Conservation (phyloP, 2,329 filamentous ascomycete species). For the Pseudocercospora macadamiae region DNA sequence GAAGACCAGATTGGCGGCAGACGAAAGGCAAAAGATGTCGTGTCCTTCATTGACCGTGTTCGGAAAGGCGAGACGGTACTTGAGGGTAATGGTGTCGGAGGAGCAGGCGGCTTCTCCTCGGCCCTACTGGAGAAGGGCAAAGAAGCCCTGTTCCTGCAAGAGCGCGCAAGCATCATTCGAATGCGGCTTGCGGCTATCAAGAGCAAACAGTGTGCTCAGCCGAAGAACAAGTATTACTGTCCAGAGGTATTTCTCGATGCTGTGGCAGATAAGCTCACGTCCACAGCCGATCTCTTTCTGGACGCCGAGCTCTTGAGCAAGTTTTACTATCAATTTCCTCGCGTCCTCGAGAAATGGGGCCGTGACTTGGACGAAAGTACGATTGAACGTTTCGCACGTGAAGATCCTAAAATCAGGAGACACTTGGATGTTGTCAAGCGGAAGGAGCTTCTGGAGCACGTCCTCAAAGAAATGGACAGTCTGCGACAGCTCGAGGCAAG, state of each 20-base stretch:
- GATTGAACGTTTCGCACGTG: slow-evolving; percentile 86
- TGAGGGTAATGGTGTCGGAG: slow-evolving; percentile 77
- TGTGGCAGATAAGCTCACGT: slow-evolving; percentile 90
- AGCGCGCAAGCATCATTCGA: slow-evolving; percentile 85
- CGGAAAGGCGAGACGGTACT: slow-evolving; percentile 81
- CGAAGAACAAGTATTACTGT: slow-evolving; percentile 93
- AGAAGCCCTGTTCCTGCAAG: slow-evolving; percentile 90
- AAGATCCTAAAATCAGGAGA: slow-evolving; percentile 85
- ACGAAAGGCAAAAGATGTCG: slow-evolving; percentile 85
- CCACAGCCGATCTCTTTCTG: slow-evolving; percentile 93
- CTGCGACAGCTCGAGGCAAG: slow-evolving; percentile 80
- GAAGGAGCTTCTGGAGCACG: slow-evolving; percentile 90
- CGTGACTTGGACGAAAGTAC: slow-evolving; percentile 71
- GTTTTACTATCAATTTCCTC: slow-evolving; percentile 95
- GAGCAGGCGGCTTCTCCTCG: slow-evolving; percentile 91
- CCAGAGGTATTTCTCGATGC: slow-evolving; percentile 98
- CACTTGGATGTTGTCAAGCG: slow-evolving; percentile 90
- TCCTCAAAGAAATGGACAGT: slow-evolving; percentile 93
- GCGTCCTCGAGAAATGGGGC: slow-evolving; percentile 84
- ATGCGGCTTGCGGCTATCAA: slow-evolving; percentile 87
- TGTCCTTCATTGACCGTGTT: slow-evolving; percentile 87
- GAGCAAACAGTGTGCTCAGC: slow-evolving; percentile 81
- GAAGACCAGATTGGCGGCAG: slow-evolving; percentile 79
- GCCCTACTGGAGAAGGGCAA: slow-evolving; percentile 78
- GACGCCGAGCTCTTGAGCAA: slow-evolving; percentile 96